Evolutionary conservation across 768 basidiomycete genomes (phyloP), one percentile per base, ranked within the genome.

Genomic region (Termitomyces sp.): DNA sequence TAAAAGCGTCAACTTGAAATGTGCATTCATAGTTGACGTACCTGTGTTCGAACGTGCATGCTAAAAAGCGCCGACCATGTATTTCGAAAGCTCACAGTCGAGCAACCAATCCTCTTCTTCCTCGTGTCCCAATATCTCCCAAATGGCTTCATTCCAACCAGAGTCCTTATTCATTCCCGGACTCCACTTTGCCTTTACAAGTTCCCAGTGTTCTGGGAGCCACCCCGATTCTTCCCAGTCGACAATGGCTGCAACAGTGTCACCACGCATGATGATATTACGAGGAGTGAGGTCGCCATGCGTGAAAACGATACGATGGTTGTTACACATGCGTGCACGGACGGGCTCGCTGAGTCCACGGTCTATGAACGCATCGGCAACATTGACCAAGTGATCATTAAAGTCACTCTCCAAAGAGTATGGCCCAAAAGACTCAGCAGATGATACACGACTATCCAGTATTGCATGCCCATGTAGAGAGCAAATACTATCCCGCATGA

Each of bases 201-300:
- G 50, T 58, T 76, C 73, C 75, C 75, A 77, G 42, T 71, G 73
- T 33, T 72, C 73, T 9, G 75, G 75, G 58, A 66, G 68, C 70
- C 70, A 76, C 16, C 74, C 74, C 5, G 70, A 63, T 12, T 51
- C 64, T 57, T 74, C 76, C 73, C 74, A 76, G 57, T 76, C 77
- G 18, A 78, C 54, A 13, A 77, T 66, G 16, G 65, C 72, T 7
- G 66, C 63, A 51, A 76, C 67, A 13, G 39, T 61, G 13, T 64
- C 68, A 15, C 62, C 67, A 18, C 75, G 65, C 32, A 81, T 69
- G 22, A 81, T 65, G 54, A 81, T 71, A 64, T 81, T 81, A 2
- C 76, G 71, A 8, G 76, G 75, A 50, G 74, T 71, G 50, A 80
- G 58, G 62, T 81, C 79, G 24, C 76, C 77, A 61, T 81, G 78